Conservation (phyloP, 768 basidiomycete species). For the Tulasnella sp. region DNA sequence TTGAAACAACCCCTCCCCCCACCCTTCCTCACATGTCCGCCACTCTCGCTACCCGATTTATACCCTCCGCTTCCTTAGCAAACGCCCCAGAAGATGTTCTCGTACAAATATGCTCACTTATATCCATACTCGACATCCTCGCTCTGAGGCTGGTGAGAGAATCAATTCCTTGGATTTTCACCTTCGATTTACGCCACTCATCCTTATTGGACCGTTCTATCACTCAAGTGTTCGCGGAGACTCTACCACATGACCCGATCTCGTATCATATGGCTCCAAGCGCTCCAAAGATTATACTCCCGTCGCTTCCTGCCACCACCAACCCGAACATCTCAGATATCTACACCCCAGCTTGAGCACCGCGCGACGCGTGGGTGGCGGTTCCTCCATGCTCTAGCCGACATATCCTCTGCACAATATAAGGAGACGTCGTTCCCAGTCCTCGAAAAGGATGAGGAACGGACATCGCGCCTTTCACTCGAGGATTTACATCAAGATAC, state of each 20-base stretch:
- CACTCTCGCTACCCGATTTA: slow-evolving; percentile 4
- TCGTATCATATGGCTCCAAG: slow-evolving; percentile 14
- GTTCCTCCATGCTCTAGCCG: slow-evolving; percentile 12
- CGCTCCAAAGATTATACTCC: neutral
- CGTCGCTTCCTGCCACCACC: slow-evolving; percentile 5
- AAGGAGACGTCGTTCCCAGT: neutral
- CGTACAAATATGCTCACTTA: slow-evolving; percentile 5
- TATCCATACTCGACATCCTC: slow-evolving; percentile 8
- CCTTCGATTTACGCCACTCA: neutral
- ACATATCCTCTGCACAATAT: slow-evolving; percentile 2
- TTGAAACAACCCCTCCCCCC: neutral
- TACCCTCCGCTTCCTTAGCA: slow-evolving; percentile 10
- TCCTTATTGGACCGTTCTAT: neutral
- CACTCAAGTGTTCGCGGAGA: slow-evolving; percentile 9
- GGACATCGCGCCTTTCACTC: neutral
- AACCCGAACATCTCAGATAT: neutral
- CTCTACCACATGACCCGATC: slow-evolving; percentile 5
- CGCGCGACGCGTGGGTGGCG: slow-evolving; percentile 8
- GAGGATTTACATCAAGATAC: neutral
- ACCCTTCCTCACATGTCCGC: neutral
- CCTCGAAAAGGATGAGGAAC: neutral
- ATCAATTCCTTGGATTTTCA: neutral
- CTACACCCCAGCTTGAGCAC: slow-evolving; percentile 7
- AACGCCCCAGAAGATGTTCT: slow-evolving; percentile 12
- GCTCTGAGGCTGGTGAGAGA: slow-evolving; percentile 5